A percentile compares a stretch with the other conserved stretches of the same genome.
Evolutionary conservation across 1,284 basidiomycete species (phyloP).

Genomic region (Irpex sp.): DNA sequence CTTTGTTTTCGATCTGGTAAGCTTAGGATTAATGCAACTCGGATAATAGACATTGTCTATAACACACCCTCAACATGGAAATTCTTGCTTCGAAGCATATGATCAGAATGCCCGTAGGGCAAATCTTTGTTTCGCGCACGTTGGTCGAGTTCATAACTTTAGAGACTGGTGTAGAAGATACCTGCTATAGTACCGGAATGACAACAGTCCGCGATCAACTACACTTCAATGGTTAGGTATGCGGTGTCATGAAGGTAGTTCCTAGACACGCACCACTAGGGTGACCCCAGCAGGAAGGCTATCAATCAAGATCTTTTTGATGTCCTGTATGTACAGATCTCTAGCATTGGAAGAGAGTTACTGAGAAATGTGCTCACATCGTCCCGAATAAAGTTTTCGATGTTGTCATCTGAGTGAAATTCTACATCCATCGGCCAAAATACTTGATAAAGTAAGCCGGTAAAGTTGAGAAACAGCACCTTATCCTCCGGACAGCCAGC

Average conservation of each 20-base stretch:
- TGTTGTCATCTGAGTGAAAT: neutral
- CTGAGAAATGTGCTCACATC: conserved; percentile 4
- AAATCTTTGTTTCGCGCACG: conserved; percentile 8
- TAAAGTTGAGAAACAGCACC: neutral
- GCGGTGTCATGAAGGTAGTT: neutral
- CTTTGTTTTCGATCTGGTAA: neutral
- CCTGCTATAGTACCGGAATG: conserved; percentile 26
- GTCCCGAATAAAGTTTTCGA: conserved; percentile 13
- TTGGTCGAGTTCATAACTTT: too few relatives aligned
- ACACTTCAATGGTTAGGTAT: neutral
- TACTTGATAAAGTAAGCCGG: conserved; percentile 3
- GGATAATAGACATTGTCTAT: neutral
- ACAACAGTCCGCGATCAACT: conserved; percentile 27
- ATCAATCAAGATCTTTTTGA: conserved; percentile 3
- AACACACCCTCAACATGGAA: neutral
- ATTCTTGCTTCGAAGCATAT: neutral
- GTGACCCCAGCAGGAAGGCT: neutral
- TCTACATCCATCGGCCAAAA: conserved; percentile 14
- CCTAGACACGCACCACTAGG: conserved; percentile 15
- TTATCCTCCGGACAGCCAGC: neutral
- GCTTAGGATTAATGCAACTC: neutral
- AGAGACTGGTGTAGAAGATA: neutral
- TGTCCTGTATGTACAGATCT: conserved; percentile 8
- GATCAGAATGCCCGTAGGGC: conserved; percentile 8
- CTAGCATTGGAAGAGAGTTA: neutral